A percentile compares a stretch with the other conserved stretches of the same genome.
Conservation (phyloP, 78 protist genomes). For the Dictyostelium intermedium region DNA sequence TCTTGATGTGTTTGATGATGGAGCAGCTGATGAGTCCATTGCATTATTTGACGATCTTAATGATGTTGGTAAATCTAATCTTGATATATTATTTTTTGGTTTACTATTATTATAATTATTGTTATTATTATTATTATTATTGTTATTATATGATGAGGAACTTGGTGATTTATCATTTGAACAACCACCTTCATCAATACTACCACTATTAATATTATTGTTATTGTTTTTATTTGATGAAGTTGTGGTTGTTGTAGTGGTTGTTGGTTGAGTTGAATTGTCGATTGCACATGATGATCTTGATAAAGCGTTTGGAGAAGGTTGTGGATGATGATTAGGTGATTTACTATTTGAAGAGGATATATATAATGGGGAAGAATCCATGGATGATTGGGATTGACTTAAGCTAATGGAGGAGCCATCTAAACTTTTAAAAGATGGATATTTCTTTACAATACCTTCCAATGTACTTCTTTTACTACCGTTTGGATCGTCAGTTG, state of each 20-base stretch:
- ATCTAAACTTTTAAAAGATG: neutral
- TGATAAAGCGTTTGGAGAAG: neutral
- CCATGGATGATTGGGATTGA: neutral
- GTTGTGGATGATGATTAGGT: neutral
- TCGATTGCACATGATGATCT: neutral
- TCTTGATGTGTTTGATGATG: constrained; percentile 2
- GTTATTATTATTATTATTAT: neutral
- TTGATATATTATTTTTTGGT: neutral
- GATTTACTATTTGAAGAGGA: neutral
- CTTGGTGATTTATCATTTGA: neutral
- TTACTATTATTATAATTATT: too few relatives aligned
- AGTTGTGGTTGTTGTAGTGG: neutral
- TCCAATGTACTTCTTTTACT: neutral
- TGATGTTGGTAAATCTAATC: neutral
- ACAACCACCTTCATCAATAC: neutral
- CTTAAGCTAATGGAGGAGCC: neutral
- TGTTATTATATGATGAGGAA: neutral
- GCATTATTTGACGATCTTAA: constrained; percentile 2
- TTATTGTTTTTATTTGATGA: neutral
- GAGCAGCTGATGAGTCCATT: neutral
- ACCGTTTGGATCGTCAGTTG: neutral
- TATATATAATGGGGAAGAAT: neutral
- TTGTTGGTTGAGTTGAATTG: neutral
- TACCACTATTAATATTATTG: neutral
- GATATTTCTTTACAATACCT: neutral